Evolutionary conservation across 2,329 filamentous ascomycete species (phyloP).

Genomic region (Diaporthe batatas): DNA sequence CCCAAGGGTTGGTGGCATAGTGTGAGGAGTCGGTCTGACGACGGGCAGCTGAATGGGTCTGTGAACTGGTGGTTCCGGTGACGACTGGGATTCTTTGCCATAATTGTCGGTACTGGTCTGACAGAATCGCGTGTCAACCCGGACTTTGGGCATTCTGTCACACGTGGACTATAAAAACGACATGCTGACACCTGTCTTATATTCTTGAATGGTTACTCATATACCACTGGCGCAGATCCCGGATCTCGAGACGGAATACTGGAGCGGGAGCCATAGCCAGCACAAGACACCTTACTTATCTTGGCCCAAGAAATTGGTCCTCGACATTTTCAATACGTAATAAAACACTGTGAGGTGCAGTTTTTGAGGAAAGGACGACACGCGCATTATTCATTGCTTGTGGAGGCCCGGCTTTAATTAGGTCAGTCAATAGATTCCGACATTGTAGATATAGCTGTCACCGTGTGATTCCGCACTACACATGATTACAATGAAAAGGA

Average conservation of each 20-base stretch:
- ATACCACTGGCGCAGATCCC: too few species aligned
- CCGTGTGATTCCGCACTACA: not conserved
- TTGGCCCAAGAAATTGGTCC: not conserved
- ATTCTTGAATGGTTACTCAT: not conserved
- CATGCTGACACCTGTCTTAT: not conserved
- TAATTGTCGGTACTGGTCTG: not conserved
- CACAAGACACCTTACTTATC: not conserved
- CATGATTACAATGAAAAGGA: not conserved
- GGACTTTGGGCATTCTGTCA: too few species aligned
- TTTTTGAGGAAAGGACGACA: not conserved
- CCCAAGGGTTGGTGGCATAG: slow-evolving; percentile 91
- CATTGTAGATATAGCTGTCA: not conserved
- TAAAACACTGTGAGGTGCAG: not conserved
- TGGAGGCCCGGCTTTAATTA: not conserved
- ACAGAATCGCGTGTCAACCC: not conserved
- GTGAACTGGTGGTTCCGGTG: slow-evolving; percentile 87
- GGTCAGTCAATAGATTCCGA: not conserved
- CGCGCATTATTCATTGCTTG: not conserved
- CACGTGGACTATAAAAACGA: not conserved
- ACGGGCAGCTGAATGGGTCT: slow-evolving; percentile 55
- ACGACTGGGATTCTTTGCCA: slow-evolving; percentile 43
- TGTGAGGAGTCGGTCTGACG: slow-evolving; percentile 71
- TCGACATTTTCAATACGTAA: not conserved
- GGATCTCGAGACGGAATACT: not conserved
- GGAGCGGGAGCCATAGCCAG: not conserved